phyloP scores from a whole-genome alignment of 2,329 filamentous ascomycete species.

The Beauveria medogensis region DNA sequence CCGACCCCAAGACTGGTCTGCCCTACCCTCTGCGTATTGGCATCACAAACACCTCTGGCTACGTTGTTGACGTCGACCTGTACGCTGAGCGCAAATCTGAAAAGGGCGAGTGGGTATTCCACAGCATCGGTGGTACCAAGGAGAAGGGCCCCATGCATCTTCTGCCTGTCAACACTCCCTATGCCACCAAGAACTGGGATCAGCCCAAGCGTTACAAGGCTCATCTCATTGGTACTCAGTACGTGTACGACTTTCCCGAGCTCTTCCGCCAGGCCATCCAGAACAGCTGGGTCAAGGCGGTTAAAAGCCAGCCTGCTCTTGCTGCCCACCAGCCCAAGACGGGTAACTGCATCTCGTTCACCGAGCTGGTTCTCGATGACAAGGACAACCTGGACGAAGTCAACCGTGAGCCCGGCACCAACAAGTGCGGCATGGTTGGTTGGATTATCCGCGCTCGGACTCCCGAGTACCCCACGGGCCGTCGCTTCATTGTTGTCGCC shows the following conservation, averaged over 20 bases:
- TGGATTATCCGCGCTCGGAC: constrained; percentile 94
- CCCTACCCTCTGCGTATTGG: constrained; percentile 91
- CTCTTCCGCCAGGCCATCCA: constrained; percentile 97
- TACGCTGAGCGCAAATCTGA: constrained; percentile 97
- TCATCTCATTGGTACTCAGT: constrained; percentile 97
- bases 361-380: constrained; percentile 90
- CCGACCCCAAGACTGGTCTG: constrained; percentile 72
- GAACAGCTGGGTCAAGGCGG: constrained; percentile 79
- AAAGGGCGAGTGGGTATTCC: constrained; percentile 97
- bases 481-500: constrained; percentile 91
- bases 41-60: constrained; percentile 97
- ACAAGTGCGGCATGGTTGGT: constrained; percentile 95
- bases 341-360: constrained; percentile 90
- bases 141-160: constrained; percentile 95
- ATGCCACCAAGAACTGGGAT: constrained; percentile 96
- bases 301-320: constrained; percentile 65
- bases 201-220: constrained; percentile 99
- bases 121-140: constrained; percentile 89
- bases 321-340: constrained; percentile 73
- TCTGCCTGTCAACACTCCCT: constrained; percentile 81
- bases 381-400: constrained; percentile 87
- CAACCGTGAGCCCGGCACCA: constrained; percentile 88
- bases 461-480: constrained; percentile 86
- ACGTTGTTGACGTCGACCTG: constrained; percentile 94
- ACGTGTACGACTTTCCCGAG: constrained; percentile 99